Base-by-base conservation (phyloP, 768 basidiomycete genomes). In the Auriscalpium orientale region DNA sequence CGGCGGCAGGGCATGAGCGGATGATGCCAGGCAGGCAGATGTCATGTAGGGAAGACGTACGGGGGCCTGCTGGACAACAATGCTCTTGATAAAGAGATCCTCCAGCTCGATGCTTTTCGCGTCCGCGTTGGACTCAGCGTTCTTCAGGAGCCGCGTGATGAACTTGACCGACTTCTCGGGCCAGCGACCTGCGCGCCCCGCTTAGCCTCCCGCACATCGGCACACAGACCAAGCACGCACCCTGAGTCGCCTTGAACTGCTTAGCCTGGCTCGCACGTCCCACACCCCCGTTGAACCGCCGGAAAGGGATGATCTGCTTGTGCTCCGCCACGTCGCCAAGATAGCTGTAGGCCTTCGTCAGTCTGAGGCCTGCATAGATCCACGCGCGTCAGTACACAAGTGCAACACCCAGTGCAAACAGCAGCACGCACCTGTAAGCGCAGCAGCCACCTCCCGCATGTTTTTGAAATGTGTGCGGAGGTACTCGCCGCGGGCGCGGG, bases 381-480 rank as follows among this genome's bases (percentile, higher is more conserved):
- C 55, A 53, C 56, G 20, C 18, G 20, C 40, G 56, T 59, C 50
- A 54, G 51, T 50, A 22, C 28, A 43, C 21, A 7, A 35, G 36
- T 3, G 10, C 12, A 22, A 46, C n/a, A 18, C 8, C 35, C 35
- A 35, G 43, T 46, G 38, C 13, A 28, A 28, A 28, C 28, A 28
- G 28, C 28, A 28, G 7, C 28, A 73, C 80, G 67, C 62, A 92
- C 94, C 95, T 62, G 86, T 82, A 62, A 98, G 79, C 63, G 90
- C 93, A 62, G 95, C 95, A 51, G 91, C 95, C 55, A 98, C 97
- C 76, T 99, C 97, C 61, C 91, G 87, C 92, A 97, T 98, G 84
- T 98, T 99, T 88, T 99, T 99, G 86, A 97, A 99, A 79, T 98
- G 95, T 49, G 97, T 98, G 67, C 95, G 91, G 69, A 97, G 84